Conservation (phyloP, 1,284 basidiomycete species). For the Sparassis latifolia region DNA sequence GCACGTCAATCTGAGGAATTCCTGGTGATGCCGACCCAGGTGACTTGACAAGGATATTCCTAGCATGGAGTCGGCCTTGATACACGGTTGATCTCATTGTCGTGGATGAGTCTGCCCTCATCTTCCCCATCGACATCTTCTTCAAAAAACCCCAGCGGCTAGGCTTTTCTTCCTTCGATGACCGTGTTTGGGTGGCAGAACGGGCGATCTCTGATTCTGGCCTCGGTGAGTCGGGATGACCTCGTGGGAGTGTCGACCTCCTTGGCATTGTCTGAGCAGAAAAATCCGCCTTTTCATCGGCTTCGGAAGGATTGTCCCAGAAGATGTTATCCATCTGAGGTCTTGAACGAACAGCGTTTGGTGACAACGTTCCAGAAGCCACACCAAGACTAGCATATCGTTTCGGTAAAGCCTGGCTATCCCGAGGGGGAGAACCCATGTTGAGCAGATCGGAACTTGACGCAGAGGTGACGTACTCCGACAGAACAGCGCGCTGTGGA, state of each 20-base stretch:
- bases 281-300: slow-evolving; percentile 9
- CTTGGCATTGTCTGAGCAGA: slow-evolving; percentile 20
- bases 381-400: slow-evolving; percentile 64
- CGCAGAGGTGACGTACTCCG: slow-evolving; percentile 42
- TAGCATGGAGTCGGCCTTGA: slow-evolving; percentile 7
- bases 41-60: slow-evolving; percentile 1
- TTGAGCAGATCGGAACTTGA: slow-evolving; percentile 58
- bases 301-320: slow-evolving; percentile 28
- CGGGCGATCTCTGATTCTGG: background rate
- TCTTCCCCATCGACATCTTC: slow-evolving; percentile 94
- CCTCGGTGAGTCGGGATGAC: slow-evolving; percentile 4
- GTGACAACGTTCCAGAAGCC: slow-evolving; percentile 15
- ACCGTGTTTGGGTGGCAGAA: slow-evolving; percentile 13
- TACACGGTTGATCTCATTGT: slow-evolving; percentile 20
- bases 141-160: slow-evolving; percentile 90
- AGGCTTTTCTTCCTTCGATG: slow-evolving; percentile 42
- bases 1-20: slow-evolving; percentile 58
- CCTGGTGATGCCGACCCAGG: slow-evolving; percentile 6
- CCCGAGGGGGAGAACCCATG: slow-evolving; percentile 26
- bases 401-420: slow-evolving; percentile 34
- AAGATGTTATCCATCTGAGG: slow-evolving; percentile 22
- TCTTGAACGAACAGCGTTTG: slow-evolving; percentile 15
- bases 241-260: slow-evolving; percentile 11
- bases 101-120: slow-evolving; percentile 52
- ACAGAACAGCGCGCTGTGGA: slow-evolving; percentile 36